Base-by-base conservation (phyloP, 2,329 filamentous ascomycete species). In the Nannizziopsis barbatae region DNA sequence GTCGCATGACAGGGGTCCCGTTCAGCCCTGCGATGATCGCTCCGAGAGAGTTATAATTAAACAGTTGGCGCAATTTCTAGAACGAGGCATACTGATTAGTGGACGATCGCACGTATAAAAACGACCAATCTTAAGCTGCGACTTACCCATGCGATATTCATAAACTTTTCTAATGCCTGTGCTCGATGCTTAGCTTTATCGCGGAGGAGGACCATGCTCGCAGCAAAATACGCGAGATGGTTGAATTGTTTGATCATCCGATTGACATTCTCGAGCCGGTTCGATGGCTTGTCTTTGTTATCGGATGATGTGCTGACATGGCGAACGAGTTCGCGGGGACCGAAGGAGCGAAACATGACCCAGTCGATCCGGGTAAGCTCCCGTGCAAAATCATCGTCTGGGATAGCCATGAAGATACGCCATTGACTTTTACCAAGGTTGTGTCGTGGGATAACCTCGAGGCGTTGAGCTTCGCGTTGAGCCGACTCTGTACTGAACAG, bases 11-110 rank as follows among this genome's bases (percentile, higher is more conserved):
- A 0, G 88, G 81, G 1, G 85, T 86, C 51, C 86, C 84, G 62
- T 93, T 94, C 60, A 98, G 84, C 7, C 90, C 92, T 5, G 92
- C 90, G 50, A 98, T 77, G 32, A 98, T 80, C 6, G 92, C 90
- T n/a, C 89, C 90, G 1, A 98, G 73, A 0, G 88, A 85, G 63
- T 96, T 96, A 72, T 96, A 98, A 65, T 98, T 96, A 71, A 96
- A 95, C 53, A 95, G 71, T 60, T 89, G 83, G 35, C 92, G 84
- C 43, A 98, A 72, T 68, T 88, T 90, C 59, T 83, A 62, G 20
- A 38, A 31, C 22, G 15, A 50, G 33, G 42, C 42, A 35, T 30
- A 50, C 47, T 39, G 40, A 56, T 42, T 37, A 58, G 54, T 32
- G 37, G n/a, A 40, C 18, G 46, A 32, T 43, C 39, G 18, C 11